A percentile compares a stretch with the other conserved stretches of the same genome.
Conservation (phyloP, 108 stramenopile species). For the Chaetoceros tenuissimus region DNA sequence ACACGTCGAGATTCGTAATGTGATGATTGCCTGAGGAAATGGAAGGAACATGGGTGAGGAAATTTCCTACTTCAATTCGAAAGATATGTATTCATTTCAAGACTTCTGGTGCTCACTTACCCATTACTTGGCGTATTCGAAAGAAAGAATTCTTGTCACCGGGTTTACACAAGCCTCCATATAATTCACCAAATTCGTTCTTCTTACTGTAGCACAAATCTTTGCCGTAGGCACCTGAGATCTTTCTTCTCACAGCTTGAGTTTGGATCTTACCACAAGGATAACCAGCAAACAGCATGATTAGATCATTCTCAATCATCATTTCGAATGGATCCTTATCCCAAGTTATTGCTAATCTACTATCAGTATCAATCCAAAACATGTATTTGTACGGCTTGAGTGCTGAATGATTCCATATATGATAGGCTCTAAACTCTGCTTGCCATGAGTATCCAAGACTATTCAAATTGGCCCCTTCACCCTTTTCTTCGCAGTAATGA, state of each 20-base stretch:
- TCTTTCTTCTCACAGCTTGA: neutral
- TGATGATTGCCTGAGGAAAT: conserved; percentile 44
- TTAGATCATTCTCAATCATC: conserved; percentile 28
- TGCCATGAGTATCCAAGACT: conserved; percentile 10
- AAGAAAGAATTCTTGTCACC: no score
- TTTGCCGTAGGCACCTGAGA: neutral
- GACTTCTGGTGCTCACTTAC: no score
- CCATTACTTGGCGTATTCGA: no score
- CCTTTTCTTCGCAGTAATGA: neutral
- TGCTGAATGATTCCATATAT: conserved; percentile 31
- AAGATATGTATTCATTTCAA: no score
- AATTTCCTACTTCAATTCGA: no score
- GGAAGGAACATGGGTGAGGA: no score
- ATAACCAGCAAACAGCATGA: conserved; percentile 27
- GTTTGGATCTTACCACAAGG: conserved; percentile 13
- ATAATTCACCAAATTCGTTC: no score
- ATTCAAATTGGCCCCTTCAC: neutral
- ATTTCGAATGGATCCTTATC: conserved; percentile 30
- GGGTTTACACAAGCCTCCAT: no score
- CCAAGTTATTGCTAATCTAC: conserved; percentile 24
- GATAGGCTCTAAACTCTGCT: conserved; percentile 28
- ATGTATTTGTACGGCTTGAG: conserved; percentile 25
- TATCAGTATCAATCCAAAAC: conserved; percentile 42
- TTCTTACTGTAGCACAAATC: no score
- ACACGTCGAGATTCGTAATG: conserved; percentile 21